phyloP scores from a whole-genome alignment of 2,329 filamentous ascomycete genomes.

The Exophiala phaeomuriformis region DNA sequence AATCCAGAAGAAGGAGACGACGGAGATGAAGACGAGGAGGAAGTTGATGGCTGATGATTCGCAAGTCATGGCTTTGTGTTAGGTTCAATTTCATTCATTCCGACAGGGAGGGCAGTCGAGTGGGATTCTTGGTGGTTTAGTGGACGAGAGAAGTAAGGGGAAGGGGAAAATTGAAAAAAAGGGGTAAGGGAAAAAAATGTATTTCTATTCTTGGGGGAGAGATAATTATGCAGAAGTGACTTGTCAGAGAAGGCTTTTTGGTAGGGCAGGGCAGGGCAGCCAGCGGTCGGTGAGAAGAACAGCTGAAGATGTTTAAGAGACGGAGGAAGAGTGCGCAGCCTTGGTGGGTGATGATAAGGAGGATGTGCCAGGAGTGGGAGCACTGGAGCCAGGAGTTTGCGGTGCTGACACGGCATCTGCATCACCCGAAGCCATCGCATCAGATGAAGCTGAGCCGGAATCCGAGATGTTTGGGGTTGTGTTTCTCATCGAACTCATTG shows the following conservation, averaged over 20 bases:
- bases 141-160: background rate
- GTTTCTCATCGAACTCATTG: too few relatives aligned
- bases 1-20: background rate
- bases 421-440: constrained; percentile 1
- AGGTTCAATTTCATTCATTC: background rate
- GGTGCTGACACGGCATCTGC: constrained; percentile 4
- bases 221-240: too few relatives aligned
- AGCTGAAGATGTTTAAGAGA: background rate
- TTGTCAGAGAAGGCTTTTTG: background rate
- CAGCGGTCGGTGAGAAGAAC: background rate
- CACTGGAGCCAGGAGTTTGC: background rate
- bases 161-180: background rate
- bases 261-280: background rate
- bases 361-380: background rate
- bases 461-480: background rate
- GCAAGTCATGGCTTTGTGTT: background rate
- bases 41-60: background rate
- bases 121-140: background rate
- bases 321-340: background rate
- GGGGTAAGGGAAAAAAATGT: background rate
- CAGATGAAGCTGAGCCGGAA: constrained; percentile 6
- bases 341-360: background rate
- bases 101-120: too few relatives aligned
- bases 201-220: background rate
- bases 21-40: too few relatives aligned